These are phyloP conservation scores for Talinum fruticosum DNA, from an alignment of 148 eudicot species.

Conservation along the genomic window DNA sequence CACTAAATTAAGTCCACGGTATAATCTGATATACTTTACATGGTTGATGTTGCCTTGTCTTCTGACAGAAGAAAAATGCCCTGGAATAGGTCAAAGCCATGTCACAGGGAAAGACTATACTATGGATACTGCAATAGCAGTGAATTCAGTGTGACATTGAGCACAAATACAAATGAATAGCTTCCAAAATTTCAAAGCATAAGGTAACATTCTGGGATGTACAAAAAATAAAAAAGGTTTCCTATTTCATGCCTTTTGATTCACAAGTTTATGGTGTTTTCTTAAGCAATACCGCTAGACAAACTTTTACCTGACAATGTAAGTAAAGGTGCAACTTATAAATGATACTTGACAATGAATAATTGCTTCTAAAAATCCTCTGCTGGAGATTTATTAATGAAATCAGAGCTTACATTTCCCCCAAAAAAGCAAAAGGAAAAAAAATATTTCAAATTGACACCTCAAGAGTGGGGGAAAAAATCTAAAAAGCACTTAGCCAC, in stretches of 20 bases:
- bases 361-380: no score
- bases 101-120: not conserved
- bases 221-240: not conserved
- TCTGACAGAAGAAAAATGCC: not conserved
- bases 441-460: not conserved
- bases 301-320: not conserved
- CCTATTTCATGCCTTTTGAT: not conserved
- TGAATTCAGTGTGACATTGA: slow-evolving; percentile 3
- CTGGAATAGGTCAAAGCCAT: not conserved
- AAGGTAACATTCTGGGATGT: not conserved
- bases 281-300: not conserved
- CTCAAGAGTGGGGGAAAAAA: not conserved
- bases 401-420: no score
- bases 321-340: not conserved
- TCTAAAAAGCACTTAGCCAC: no score
- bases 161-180: not conserved
- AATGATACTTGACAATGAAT: not conserved
- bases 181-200: not conserved
- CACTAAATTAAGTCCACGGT: not conserved
- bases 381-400: no score
- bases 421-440: no score
- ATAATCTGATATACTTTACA: no score
- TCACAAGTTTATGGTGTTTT: not conserved
- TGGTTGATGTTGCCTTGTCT: not conserved
- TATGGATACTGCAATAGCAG: not conserved